Percentiles rank a stretch among this genome's conserved stretches.
Evolutionary conservation across 345 rosid species (phyloP).

Genomic region (Rhizophora apiculata): DNA sequence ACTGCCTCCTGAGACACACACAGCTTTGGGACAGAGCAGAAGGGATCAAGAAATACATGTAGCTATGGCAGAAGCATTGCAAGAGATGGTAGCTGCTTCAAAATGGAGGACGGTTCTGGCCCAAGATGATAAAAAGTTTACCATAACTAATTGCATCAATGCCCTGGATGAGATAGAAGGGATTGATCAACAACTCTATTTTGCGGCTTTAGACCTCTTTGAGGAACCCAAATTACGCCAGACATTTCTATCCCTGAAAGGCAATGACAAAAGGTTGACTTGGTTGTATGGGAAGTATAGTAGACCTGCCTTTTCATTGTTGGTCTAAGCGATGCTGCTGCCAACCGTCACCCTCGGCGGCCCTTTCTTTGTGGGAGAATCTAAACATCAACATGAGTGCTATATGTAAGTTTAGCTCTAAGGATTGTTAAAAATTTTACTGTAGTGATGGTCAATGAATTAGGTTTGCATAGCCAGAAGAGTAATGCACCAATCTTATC

Average conservation of each 20-base stretch:
- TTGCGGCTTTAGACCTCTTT: constrained; percentile 67
- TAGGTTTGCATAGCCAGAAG: not conserved
- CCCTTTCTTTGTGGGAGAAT: not conserved
- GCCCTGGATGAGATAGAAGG: constrained; percentile 60
- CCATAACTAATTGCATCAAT: constrained; percentile 58
- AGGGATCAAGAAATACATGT: constrained; percentile 38
- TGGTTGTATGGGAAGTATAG: constrained; percentile 64
- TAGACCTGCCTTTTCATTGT: constrained; percentile 5
- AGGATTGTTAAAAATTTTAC: not conserved
- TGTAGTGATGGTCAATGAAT: not conserved
- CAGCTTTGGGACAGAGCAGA: constrained; percentile 24
- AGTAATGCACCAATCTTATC: not conserved
- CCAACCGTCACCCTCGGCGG: not conserved
- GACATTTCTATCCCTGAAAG: constrained; percentile 58
- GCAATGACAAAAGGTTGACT: constrained; percentile 32
- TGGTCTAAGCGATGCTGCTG: not conserved
- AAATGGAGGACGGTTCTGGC: constrained; percentile 33
- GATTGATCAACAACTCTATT: constrained; percentile 51
- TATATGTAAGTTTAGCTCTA: not conserved
- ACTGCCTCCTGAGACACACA: constrained; percentile 35
- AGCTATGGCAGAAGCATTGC: constrained; percentile 57
- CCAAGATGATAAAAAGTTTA: constrained; percentile 37
- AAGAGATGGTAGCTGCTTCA: constrained; percentile 51
- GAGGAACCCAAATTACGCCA: constrained; percentile 54
- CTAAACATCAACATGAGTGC: not conserved